phyloP scores from a whole-genome alignment of 1,284 basidiomycete species.

The Hypsizygus ulmarius region DNA sequence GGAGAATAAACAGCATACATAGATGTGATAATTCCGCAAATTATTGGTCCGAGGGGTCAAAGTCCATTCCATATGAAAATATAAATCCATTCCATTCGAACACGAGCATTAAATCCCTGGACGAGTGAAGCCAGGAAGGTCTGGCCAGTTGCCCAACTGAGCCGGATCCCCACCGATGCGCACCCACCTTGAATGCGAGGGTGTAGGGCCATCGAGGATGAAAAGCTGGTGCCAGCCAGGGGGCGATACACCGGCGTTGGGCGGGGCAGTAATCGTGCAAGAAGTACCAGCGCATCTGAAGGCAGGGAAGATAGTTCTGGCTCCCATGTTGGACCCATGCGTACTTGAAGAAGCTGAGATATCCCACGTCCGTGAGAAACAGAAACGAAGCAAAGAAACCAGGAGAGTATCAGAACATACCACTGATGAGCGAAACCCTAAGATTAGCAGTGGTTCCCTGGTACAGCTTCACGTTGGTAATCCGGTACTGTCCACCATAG shows the following conservation, averaged over 20 bases:
- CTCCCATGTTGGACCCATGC: constrained; percentile 75
- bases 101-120: constrained; percentile 42
- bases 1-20: neutral
- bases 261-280: constrained; percentile 69
- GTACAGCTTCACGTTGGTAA: constrained; percentile 50
- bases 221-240: constrained; percentile 77
- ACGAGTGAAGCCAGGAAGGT: constrained; percentile 56
- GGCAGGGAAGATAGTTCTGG: constrained; percentile 65
- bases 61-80: constrained; percentile 9
- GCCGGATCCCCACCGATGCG: constrained; percentile 74
- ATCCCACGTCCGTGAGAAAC: constrained; percentile 1
- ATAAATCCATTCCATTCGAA: neutral
- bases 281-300: constrained; percentile 60
- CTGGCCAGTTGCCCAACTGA: constrained; percentile 64
- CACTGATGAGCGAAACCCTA: constrained; percentile 61
- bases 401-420: constrained; percentile 33
- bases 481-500: constrained; percentile 48
- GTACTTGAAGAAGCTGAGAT: constrained; percentile 67
- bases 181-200: constrained; percentile 68
- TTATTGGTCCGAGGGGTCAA: neutral
- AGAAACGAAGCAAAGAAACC: neutral
- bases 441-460: constrained; percentile 57
- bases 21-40: constrained; percentile 4
- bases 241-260: constrained; percentile 62
- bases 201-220: constrained; percentile 71